phyloP scores from a whole-genome alignment of 768 basidiomycete species.

The Trametopsis cervina region DNA sequence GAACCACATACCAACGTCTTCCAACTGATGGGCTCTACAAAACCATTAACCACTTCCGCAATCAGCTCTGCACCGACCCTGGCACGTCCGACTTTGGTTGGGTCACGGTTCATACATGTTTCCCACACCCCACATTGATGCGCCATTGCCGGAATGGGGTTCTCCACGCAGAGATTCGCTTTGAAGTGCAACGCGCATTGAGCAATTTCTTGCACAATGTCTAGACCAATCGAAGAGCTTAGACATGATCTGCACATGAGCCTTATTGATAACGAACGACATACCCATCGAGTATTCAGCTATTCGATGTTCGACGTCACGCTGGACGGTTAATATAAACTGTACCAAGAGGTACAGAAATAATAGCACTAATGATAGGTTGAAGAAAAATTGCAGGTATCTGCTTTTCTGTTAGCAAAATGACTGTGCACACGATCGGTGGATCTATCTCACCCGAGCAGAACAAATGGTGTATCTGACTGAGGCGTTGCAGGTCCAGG shows the following conservation, averaged over 20 bases:
- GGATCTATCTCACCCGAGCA: conserved; percentile 59
- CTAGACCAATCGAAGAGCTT: conserved; percentile 30
- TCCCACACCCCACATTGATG: conserved; percentile 88
- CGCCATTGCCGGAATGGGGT: conserved; percentile 82
- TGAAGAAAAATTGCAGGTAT: conserved; percentile 94
- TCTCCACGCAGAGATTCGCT: conserved; percentile 72
- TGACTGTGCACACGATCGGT: conserved; percentile 9
- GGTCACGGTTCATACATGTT: conserved; percentile 92
- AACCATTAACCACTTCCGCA: conserved; percentile 93
- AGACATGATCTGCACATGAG: no score
- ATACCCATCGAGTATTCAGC: conserved; percentile 84
- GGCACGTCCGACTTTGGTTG: conserved; percentile 81
- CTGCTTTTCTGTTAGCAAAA: conserved; percentile 28
- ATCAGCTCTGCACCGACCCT: conserved; percentile 90
- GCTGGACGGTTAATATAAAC: conserved; percentile 85
- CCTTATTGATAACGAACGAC: conserved; percentile 20
- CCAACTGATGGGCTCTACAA: conserved; percentile 97
- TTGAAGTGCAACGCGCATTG: conserved; percentile 77
- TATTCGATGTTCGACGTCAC: conserved; percentile 84
- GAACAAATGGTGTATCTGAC: conserved; percentile 70
- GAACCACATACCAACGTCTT: conserved; percentile 73
- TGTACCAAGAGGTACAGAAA: conserved; percentile 81
- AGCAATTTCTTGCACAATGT: conserved; percentile 89
- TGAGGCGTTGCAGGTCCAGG: conserved; percentile 48
- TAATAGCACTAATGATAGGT: conserved; percentile 73